Evolutionary conservation across 176 grass and related monocot genomes (phyloP), one percentile per base, ranked within the genome.

Genomic region (Hordeum marinum): DNA sequence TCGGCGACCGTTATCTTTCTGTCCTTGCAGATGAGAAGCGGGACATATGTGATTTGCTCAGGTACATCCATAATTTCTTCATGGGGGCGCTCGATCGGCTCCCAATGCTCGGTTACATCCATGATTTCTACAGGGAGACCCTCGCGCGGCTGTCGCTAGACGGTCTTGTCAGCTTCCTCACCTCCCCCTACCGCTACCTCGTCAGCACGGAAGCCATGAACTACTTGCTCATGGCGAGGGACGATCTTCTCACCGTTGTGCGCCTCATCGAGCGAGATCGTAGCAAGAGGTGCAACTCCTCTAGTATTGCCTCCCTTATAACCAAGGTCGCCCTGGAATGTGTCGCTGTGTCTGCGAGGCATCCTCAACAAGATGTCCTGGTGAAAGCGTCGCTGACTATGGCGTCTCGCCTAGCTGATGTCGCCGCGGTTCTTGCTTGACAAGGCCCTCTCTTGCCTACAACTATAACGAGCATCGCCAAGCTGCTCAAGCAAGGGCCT

Each of bases 121-220:
- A n/a, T n/a, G n/a, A n/a, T n/a, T n/a, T n/a, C n/a, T n/a, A n/a
- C n/a, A n/a, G n/a, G n/a, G n/a, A n/a, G 40, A 36, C 20, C 29
- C 9, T 84, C 27, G 82, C 41, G 8, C 27, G 72, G 20, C 71
- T 72, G 40, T 84, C 82, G 9, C 32, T 77, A 5, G n/a, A 85
- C 11, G 83, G 83, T 11, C 73, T 85, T 35, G 34, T 85, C 1
- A n/a, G 7, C 12, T 48, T 73, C 40, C 70, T 73, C 3, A 73
- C 70, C 70, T 46, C 41, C 70, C 41, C 46, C 70, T 73, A 17
- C 70, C 70, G 41, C 70, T 73, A 73, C 13, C 41, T 73, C 41
- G 6, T 24, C 12, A 14, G 8, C 25, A 42, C 3, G 39, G 39
- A 9, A 27, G 70, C 70, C 6, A 13, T 73, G 70, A 25, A 23